Evolutionary conservation across 2,329 filamentous ascomycete genomes (phyloP).

Genomic region (Arachnopeziza araneosa): DNA sequence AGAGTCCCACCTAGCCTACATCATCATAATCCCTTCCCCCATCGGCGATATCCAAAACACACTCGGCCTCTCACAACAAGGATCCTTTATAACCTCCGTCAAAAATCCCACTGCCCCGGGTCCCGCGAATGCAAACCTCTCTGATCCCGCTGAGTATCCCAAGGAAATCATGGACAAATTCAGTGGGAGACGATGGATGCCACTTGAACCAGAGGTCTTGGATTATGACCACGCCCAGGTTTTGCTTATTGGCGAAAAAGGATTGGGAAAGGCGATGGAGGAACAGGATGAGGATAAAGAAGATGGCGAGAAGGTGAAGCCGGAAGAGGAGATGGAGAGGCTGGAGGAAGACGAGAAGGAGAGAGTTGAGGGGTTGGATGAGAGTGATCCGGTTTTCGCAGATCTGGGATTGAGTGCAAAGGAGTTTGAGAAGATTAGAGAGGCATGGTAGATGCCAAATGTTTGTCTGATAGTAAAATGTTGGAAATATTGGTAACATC

Average conservation of each 20-base stretch:
- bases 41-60: conserved; percentile 68
- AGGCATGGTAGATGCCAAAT: neutral
- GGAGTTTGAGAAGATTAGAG: neutral
- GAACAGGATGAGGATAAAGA: conserved; percentile 47
- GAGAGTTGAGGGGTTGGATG: neutral
- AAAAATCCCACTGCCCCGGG: conserved; percentile 72
- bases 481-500: too few species aligned
- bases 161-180: conserved; percentile 71
- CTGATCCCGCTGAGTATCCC: conserved; percentile 63
- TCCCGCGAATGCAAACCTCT: conserved; percentile 57
- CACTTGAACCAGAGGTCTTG: conserved; percentile 66
- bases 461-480: neutral
- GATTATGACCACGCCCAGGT: conserved; percentile 72
- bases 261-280: conserved; percentile 51
- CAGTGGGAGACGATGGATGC: conserved; percentile 65
- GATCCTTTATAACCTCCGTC: conserved; percentile 72
- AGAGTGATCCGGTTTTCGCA: neutral
- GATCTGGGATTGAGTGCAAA: neutral
- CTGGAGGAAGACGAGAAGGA: conserved; percentile 59
- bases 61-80: conserved; percentile 64
- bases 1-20: conserved; percentile 73
- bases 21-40: conserved; percentile 67
- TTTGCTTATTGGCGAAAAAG: conserved; percentile 67
- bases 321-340: conserved; percentile 66
- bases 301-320: conserved; percentile 53